These are phyloP conservation scores for Pichia rugopelliculosa DNA, from an alignment of 805 yeast species.

Conservation along the genomic window DNA sequence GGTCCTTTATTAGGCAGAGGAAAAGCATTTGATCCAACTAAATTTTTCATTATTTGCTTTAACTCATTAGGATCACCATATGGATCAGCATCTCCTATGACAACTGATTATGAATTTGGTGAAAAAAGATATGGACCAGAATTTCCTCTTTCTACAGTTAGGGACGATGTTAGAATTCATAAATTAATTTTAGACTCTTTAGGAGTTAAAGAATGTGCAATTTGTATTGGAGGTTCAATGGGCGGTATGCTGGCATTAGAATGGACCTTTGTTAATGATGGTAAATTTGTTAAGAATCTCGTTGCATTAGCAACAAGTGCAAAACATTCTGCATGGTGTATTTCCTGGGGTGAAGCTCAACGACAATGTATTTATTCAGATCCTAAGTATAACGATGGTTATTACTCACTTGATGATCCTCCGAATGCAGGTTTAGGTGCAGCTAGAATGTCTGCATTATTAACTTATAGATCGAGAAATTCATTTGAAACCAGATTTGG, in stretches of 20 bases:
- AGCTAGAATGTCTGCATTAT: conserved; percentile 93
- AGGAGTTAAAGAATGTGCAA: conserved; percentile 73
- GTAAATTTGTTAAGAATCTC: conserved; percentile 58
- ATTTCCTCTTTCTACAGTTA: conserved; percentile 87
- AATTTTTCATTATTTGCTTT: conserved; percentile 78
- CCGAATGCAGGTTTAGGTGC: conserved; percentile 88
- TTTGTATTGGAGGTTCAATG: conserved; percentile 96
- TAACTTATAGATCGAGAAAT: conserved; percentile 88
- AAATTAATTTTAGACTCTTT: conserved; percentile 67
- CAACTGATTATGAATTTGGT: conserved; percentile 70
- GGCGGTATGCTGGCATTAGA: conserved; percentile 96
- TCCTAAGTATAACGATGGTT: conserved; percentile 89
- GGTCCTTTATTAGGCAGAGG: conserved; percentile 86
- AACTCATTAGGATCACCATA: conserved; percentile 96
- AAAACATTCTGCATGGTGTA: conserved; percentile 96
- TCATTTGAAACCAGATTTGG: conserved; percentile 90
- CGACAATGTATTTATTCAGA: conserved; percentile 93
- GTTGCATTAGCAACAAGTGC: conserved; percentile 93
- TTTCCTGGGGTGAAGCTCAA: conserved; percentile 98
- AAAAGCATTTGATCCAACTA: conserved; percentile 84
- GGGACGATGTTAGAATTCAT: conserved; percentile 85
- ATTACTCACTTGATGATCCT: conserved; percentile 67
- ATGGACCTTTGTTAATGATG: conserved; percentile 59
- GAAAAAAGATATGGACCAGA: conserved; percentile 81
- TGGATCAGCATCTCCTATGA: conserved; percentile 89